These are phyloP conservation scores for Gigaspora rosea DNA, from an alignment of 192 early-diverging fungal genomes.

Conservation along the genomic window DNA sequence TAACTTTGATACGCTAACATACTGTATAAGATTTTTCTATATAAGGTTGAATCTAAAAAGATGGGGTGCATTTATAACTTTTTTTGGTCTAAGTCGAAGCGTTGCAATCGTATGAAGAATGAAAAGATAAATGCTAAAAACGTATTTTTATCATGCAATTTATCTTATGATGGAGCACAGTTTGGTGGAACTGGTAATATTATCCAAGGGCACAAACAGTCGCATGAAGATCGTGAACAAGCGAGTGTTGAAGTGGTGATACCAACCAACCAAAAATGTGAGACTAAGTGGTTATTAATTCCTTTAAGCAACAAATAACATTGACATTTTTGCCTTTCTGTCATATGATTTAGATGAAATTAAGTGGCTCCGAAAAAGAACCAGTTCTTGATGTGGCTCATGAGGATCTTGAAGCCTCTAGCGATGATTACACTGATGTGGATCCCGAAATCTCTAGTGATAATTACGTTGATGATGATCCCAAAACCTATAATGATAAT, in stretches of 20 bases:
- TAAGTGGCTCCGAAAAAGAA: too few species aligned
- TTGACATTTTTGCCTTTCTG: too few species aligned
- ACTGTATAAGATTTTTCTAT: constrained; percentile 8
- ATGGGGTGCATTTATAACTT: constrained; percentile 3
- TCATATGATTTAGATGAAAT: too few species aligned
- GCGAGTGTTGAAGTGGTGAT: too few species aligned
- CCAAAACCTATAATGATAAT: neutral
- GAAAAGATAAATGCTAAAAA: neutral
- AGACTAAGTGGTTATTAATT: too few species aligned
- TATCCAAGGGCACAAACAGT: constrained; percentile 3
- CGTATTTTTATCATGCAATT: neutral
- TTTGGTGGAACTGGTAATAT: neutral
- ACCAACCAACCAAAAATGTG: neutral
- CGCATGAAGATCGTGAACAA: neutral
- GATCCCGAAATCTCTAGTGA: too few species aligned
- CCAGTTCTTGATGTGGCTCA: too few species aligned
- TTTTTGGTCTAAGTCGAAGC: neutral
- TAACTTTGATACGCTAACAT: neutral
- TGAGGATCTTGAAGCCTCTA: too few species aligned
- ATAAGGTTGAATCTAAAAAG: constrained; percentile 18
- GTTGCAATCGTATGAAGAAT: neutral
- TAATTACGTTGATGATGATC: too few species aligned
- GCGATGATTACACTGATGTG: neutral
- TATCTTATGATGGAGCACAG: constrained; percentile 16
- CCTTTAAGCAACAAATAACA: too few species aligned